Conservation (phyloP, 2,329 filamentous ascomycete genomes). For the Exserohilum turcica region DNA sequence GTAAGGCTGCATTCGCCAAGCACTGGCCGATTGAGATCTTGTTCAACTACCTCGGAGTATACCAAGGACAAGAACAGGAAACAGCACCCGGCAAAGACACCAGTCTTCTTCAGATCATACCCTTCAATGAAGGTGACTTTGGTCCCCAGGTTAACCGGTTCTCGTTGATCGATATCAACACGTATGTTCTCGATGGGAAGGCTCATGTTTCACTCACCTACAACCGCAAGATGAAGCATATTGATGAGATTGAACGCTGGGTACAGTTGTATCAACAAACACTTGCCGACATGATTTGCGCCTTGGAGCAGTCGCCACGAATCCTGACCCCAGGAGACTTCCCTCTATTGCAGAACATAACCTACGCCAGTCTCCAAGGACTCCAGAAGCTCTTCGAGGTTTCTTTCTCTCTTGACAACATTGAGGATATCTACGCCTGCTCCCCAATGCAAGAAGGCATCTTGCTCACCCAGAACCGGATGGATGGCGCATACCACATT, state of each 20-base stretch:
- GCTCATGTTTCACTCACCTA: slow-evolving; percentile 14
- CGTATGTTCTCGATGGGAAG: slow-evolving; percentile 8
- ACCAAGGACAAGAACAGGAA: slow-evolving; percentile 50
- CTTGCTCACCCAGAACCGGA: slow-evolving; percentile 1
- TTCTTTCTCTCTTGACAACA: slow-evolving; percentile 4
- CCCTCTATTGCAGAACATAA: too few species aligned
- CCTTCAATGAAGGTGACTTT: slow-evolving; percentile 3
- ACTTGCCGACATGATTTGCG: slow-evolving; percentile 16
- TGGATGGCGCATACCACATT: slow-evolving; percentile 2
- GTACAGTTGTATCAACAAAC: slow-evolving; percentile 17
- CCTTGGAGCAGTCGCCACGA: neutral
- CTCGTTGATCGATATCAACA: slow-evolving; percentile 15
- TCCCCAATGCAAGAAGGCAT: slow-evolving; percentile 19
- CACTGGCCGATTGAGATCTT: slow-evolving; percentile 55
- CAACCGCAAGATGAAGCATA: slow-evolving; percentile 19
- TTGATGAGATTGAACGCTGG: slow-evolving; percentile 19
- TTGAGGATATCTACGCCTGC: slow-evolving; percentile 22
- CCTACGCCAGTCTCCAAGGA: neutral
- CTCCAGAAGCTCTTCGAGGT: slow-evolving; percentile 8
- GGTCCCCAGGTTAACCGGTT: slow-evolving; percentile 10
- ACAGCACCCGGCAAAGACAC: slow-evolving; percentile 51
- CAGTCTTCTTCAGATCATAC: slow-evolving; percentile 6
- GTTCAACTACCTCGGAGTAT: slow-evolving; percentile 58
- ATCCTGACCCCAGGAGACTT: too few species aligned
- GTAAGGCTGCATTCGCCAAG: neutral